Conservation (phyloP, 352 stramenopile species). For the Pythium rishiriense region DNA sequence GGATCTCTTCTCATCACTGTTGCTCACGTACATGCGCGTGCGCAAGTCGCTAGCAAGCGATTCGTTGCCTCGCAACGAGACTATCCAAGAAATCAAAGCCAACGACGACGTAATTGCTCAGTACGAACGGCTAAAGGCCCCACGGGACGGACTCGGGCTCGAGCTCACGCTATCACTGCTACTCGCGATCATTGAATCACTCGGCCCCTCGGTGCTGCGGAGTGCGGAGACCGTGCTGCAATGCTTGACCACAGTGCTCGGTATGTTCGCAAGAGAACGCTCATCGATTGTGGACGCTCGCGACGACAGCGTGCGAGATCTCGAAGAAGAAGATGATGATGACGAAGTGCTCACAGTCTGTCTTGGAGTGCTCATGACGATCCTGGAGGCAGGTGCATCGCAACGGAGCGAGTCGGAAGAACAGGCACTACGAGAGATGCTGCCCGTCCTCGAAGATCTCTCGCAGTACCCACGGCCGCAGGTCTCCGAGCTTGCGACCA, state of each 20-base stretch:
- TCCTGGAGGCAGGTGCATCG: conserved; percentile 64
- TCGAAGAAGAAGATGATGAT: conserved; percentile 40
- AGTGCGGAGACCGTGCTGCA: conserved; percentile 64
- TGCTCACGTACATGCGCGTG: conserved; percentile 79
- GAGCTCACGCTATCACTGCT: conserved; percentile 68
- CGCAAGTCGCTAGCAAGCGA: conserved; percentile 27
- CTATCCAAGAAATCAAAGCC: too few relatives aligned
- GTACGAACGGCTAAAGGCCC: conserved; percentile 29
- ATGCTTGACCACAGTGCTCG: conserved; percentile 70
- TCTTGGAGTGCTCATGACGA: conserved; percentile 75
- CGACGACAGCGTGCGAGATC: neutral
- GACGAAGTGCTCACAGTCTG: conserved; percentile 80
- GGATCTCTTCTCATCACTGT: conserved; percentile 71
- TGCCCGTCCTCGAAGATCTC: conserved; percentile 62
- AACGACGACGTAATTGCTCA: neutral
- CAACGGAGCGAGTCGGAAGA: conserved; percentile 56
- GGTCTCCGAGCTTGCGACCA: conserved; percentile 71
- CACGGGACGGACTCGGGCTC: conserved; percentile 36
- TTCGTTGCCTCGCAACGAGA: neutral
- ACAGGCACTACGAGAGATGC: conserved; percentile 51
- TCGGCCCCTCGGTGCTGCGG: conserved; percentile 72
- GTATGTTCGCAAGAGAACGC: conserved; percentile 45
- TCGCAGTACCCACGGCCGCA: conserved; percentile 55
- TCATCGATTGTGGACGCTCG: conserved; percentile 14
- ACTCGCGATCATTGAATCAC: conserved; percentile 66